These are phyloP conservation scores for Chrysanthemum lavandulifolium DNA, from an alignment of 129 eudicot species.

Conservation along the genomic window DNA sequence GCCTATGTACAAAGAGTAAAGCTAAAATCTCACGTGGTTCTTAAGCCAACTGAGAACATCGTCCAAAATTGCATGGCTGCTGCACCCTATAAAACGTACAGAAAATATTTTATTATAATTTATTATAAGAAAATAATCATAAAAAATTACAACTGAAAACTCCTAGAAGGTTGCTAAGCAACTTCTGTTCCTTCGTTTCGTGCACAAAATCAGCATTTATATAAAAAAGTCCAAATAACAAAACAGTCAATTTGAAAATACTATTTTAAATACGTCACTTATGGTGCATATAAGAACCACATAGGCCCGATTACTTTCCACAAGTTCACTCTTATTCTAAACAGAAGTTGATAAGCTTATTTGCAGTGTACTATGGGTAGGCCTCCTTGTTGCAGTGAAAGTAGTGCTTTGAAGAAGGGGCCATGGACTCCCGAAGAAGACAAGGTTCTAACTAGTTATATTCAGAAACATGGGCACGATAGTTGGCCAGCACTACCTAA, in stretches of 20 bases:
- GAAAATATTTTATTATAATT: not conserved
- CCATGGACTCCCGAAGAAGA: conserved; percentile 55
- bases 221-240: conserved; percentile 12
- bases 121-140: not conserved
- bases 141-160: conserved; percentile 19
- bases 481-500: conserved; percentile 43
- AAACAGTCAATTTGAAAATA: conserved; percentile 23
- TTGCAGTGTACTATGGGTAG: conserved; percentile 28
- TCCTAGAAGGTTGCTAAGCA: conserved; percentile 42
- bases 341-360: not conserved
- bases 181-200: conserved; percentile 32
- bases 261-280: conserved; percentile 25
- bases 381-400: conserved; percentile 37
- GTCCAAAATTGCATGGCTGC: conserved; percentile 33
- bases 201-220: conserved; percentile 17
- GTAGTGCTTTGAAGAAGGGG: conserved; percentile 38
- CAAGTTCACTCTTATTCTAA: conserved; percentile 8
- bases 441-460: conserved; percentile 22
- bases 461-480: conserved; percentile 42
- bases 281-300: conserved; percentile 37
- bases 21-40: not conserved
- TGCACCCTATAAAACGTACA: not conserved
- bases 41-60: not conserved
- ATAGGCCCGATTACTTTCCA: not conserved
- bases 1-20: not conserved